These are phyloP conservation scores for Lippia alba DNA, from an alignment of 305 asterid species.

Conservation along the genomic window DNA sequence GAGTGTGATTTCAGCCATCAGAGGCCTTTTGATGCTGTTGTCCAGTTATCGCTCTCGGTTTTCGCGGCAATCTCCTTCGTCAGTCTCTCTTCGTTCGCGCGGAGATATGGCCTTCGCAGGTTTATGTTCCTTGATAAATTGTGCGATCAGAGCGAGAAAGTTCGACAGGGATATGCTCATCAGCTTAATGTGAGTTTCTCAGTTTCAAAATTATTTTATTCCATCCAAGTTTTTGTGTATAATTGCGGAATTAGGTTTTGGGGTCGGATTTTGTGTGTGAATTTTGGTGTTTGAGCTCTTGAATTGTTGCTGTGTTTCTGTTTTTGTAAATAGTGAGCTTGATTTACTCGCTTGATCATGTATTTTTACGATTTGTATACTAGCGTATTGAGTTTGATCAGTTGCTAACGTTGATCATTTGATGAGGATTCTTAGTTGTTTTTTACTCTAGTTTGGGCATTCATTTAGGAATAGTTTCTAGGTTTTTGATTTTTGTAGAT, in stretches of 20 bases:
- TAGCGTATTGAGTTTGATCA: neutral
- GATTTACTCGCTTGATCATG: neutral
- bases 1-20: slow-evolving; percentile 63
- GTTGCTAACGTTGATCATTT: neutral
- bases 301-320: neutral
- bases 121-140: slow-evolving; percentile 80
- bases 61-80: slow-evolving; percentile 72
- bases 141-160: slow-evolving; percentile 66
- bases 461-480: no score
- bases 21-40: slow-evolving; percentile 67
- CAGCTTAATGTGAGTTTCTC: slow-evolving; percentile 67
- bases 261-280: neutral
- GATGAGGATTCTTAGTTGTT: neutral
- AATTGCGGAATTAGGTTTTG: neutral
- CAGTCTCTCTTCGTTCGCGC: slow-evolving; percentile 64
- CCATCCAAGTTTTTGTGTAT: neutral
- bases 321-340: no score
- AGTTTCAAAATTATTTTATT: neutral
- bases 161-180: slow-evolving; percentile 64
- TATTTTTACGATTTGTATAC: neutral
- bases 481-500: neutral
- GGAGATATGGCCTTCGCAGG: slow-evolving; percentile 70
- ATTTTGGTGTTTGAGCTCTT: neutral
- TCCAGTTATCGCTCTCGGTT: slow-evolving; percentile 66
- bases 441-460: no score